A percentile compares a stretch with the other conserved stretches of the same genome.
Conservation (phyloP, 768 basidiomycete species). For the Panaeolus papilionaceus region DNA sequence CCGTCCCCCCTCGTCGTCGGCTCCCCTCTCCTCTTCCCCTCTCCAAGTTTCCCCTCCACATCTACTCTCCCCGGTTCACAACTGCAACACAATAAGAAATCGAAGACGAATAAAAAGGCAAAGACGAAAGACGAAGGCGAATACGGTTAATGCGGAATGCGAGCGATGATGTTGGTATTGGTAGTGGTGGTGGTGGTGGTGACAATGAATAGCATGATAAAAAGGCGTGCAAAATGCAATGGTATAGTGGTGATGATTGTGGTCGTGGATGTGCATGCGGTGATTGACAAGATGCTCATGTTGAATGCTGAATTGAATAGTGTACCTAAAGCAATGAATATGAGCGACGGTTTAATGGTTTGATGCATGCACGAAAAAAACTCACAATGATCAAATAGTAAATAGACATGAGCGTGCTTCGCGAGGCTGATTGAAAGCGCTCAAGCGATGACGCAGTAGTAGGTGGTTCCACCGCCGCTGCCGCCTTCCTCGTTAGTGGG, state of each 20-base stretch:
- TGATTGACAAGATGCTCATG: not conserved
- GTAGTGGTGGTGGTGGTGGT: not conserved
- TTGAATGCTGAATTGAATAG: not conserved
- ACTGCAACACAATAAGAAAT: not conserved
- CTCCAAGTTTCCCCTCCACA: not conserved
- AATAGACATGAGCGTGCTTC: conserved; percentile 7
- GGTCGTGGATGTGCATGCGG: not conserved
- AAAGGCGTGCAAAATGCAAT: not conserved
- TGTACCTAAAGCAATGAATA: not conserved
- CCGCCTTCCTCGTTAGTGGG: not conserved
- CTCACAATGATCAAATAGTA: conserved; percentile 14
- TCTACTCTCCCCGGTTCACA: not conserved
- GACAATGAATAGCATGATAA: not conserved
- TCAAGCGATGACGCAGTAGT: not conserved
- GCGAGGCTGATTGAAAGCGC: not conserved
- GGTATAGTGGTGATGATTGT: not conserved
- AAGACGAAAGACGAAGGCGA: not conserved
- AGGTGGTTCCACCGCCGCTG: not conserved
- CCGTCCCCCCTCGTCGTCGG: no score
- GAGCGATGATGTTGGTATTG: not conserved
- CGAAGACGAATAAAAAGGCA: not conserved
- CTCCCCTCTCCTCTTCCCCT: not conserved
- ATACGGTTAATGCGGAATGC: not conserved
- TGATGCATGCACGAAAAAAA: not conserved
- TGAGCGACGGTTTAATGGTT: not conserved